These are phyloP conservation scores for Microdochium bolleyi DNA, from an alignment of 2,329 filamentous ascomycete genomes.

Conservation along the genomic window DNA sequence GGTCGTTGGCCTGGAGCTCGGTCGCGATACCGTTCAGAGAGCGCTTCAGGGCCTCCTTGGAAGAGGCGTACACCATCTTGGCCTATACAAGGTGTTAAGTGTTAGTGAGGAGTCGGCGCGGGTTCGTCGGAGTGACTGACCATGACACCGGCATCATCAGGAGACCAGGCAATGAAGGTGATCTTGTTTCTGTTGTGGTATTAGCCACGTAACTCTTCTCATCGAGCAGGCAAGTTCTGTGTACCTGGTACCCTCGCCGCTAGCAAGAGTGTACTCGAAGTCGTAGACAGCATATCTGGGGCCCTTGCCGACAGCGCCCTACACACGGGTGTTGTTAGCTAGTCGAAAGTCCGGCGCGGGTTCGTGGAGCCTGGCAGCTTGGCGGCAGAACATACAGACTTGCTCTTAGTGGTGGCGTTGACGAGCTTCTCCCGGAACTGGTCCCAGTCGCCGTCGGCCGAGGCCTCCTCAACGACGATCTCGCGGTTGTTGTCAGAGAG, in stretches of 20 bases:
- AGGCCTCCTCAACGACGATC: slow-evolving; percentile 73
- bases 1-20: slow-evolving; percentile 79
- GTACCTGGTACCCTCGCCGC: slow-evolving; percentile 66
- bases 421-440: slow-evolving; percentile 70
- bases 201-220: not conserved
- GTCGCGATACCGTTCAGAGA: slow-evolving; percentile 65
- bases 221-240: slow-evolving; percentile 7
- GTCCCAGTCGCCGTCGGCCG: slow-evolving; percentile 59
- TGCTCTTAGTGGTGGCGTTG: slow-evolving; percentile 64
- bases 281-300: slow-evolving; percentile 82
- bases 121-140: slow-evolving; percentile 37
- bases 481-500: slow-evolving; percentile 75
- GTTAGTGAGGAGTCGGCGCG: not conserved
- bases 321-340: not conserved
- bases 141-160: slow-evolving; percentile 72
- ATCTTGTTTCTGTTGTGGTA: slow-evolving; percentile 57
- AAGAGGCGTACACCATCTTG: slow-evolving; percentile 87
- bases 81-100: slow-evolving; percentile 39
- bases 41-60: slow-evolving; percentile 80
- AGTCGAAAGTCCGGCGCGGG: slow-evolving; percentile 1
- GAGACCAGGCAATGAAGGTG: slow-evolving; percentile 72
- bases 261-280: slow-evolving; percentile 66
- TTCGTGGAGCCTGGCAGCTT: not conserved
- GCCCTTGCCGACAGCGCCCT: slow-evolving; percentile 56
- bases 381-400: slow-evolving; percentile 41